A percentile compares a stretch with the other conserved stretches of the same genome.
These are phyloP conservation scores for Pythium chondricola DNA, from an alignment of 352 stramenopile genomes.

Conservation along the genomic window DNA sequence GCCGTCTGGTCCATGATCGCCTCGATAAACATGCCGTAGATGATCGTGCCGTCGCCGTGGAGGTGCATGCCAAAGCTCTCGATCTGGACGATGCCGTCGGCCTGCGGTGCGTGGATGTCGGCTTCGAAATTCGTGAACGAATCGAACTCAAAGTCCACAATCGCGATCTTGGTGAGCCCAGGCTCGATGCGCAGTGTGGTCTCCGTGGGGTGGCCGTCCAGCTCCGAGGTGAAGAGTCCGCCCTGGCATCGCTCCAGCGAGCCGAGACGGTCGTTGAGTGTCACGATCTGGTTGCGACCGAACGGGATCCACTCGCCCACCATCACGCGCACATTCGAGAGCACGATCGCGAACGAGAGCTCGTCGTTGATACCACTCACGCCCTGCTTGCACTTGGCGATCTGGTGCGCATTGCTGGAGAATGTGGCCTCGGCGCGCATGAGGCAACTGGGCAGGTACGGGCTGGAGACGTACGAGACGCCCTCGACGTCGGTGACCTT, in stretches of 20 bases:
- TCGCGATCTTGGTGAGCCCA: slow-evolving; percentile 94
- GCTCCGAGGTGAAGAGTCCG: slow-evolving; percentile 93
- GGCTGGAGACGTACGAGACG: slow-evolving; percentile 96
- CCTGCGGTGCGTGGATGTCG: slow-evolving; percentile 93
- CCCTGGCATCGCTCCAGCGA: slow-evolving; percentile 95
- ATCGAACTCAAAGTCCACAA: slow-evolving; percentile 97
- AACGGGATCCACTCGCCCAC: slow-evolving; percentile 98
- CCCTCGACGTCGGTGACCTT: slow-evolving; percentile 95
- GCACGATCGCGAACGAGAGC: slow-evolving; percentile 93
- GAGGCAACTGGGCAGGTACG: slow-evolving; percentile 95
- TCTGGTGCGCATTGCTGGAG: slow-evolving; percentile 92
- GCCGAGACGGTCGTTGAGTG: slow-evolving; percentile 95
- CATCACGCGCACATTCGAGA: slow-evolving; percentile 96
- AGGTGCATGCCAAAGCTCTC: slow-evolving; percentile 95
- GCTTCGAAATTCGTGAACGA: slow-evolving; percentile 98
- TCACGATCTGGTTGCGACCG: slow-evolving; percentile 96
- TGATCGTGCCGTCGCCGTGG: slow-evolving; percentile 70
- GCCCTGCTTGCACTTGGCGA: slow-evolving; percentile 79
- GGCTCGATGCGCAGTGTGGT: slow-evolving; percentile 79
- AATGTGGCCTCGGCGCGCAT: slow-evolving; percentile 90
- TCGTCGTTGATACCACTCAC: slow-evolving; percentile 89
- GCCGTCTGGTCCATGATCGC: slow-evolving; percentile 96
- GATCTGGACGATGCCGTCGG: slow-evolving; percentile 94
- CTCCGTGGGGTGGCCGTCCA: slow-evolving; percentile 81
- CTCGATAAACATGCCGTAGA: slow-evolving; percentile 91